Base-by-base conservation (phyloP, 2,329 filamentous ascomycete species). In the Grosmannia clavigera region DNA sequence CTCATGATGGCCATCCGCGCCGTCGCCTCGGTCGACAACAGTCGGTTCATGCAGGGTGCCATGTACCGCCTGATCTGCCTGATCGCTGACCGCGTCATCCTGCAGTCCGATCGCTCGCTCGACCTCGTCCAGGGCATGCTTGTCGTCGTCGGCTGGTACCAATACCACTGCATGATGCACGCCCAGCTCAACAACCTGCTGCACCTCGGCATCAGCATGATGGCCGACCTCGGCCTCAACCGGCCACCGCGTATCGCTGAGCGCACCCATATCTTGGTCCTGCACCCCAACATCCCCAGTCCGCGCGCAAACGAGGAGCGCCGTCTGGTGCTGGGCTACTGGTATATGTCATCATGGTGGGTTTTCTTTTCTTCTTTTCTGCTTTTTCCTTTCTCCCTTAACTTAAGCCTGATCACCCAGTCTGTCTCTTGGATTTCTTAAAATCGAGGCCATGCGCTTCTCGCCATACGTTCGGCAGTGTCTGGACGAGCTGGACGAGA, bases 121-220 rank as follows among this genome's bases (percentile, higher is more conserved):
- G 79, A 81, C 60, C 66, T 81, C 2, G 67, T 81, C 0, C 71
- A 77, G 59, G 76, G 77, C 0, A 73, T 81, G 3, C 66, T 81
- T 3, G 72, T 81, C 0, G 73, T 81, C 31, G 63, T 79, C 2
- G 74, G 74, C 0, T 81, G 74, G 72, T 80, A 81, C 60, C 79
- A 81, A 55, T 77, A 81, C 57, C 79, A 81, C 65, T 81, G 78
- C 64, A 73, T 80, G 62, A 72, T 77, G 67, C 79, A 81, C 58
- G 72, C 74, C 0, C 80, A 82, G 61, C 66, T 82, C 14, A 75
- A 76, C 64, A 81, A 78, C 58, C 68, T 82, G 3, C 66, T 81
- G 3, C 72, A 76, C 10, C 64, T 83, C 25, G 76, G 79, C 1
- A 67, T 73, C 14, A 78, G 75, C 5, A 71, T 82, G 1, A 69